Evolutionary conservation across 2,329 filamentous ascomycete genomes (phyloP).

Genomic region (Diaporthe eres): DNA sequence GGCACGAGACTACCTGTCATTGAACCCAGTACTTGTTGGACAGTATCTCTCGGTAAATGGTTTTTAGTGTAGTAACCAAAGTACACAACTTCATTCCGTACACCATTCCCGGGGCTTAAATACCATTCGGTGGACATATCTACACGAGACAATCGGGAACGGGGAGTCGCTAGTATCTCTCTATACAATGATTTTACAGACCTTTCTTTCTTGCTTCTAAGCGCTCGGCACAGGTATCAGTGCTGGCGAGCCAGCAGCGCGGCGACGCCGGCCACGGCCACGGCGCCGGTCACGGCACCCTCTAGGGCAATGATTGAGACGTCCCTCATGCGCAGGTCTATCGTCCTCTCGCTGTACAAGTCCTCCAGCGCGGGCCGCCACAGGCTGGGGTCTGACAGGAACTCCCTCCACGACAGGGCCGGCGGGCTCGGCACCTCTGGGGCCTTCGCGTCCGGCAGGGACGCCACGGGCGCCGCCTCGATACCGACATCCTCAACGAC

Average conservation of each 20-base stretch:
- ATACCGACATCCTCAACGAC: conserved; percentile 1
- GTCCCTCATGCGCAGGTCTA: conserved; percentile 78
- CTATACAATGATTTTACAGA: conserved; percentile 35
- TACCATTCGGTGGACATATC: background rate
- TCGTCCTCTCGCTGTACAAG: conserved; percentile 74
- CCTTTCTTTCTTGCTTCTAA: conserved; percentile 9
- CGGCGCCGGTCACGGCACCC: conserved; percentile 76
- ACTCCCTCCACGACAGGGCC: conserved; percentile 58
- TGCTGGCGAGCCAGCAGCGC: conserved; percentile 61
- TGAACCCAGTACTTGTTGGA: background rate
- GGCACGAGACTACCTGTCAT: background rate
- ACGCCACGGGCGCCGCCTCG: background rate
- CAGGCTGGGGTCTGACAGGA: conserved; percentile 56
- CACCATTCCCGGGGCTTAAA: background rate
- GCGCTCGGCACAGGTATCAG: conserved; percentile 42
- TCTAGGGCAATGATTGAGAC: conserved; percentile 78
- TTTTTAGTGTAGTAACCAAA: background rate
- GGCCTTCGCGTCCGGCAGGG: conserved; percentile 41
- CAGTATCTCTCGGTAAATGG: background rate
- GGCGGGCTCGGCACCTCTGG: conserved; percentile 21
- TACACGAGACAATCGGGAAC: conserved; percentile 15
- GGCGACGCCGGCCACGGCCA: conserved; percentile 68
- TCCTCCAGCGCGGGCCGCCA: conserved; percentile 69
- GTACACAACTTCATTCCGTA: background rate
- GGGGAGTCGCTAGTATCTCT: background rate